These are phyloP conservation scores for Colletotrichum sublineola DNA, from an alignment of 2,329 filamentous ascomycete species.

Conservation along the genomic window DNA sequence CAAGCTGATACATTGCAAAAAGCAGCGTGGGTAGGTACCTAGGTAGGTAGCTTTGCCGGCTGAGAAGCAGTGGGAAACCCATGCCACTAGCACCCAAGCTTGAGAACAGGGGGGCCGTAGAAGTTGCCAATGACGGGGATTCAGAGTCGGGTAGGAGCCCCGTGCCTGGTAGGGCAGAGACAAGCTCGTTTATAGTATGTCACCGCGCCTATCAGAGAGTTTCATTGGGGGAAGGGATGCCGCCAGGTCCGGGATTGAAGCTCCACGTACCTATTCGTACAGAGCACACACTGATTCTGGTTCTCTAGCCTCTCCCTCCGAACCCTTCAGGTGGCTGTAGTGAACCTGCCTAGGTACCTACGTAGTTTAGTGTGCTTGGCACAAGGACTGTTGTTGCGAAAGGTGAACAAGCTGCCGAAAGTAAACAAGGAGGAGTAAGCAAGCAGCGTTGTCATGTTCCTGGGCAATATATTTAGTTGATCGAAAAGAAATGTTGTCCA, in stretches of 20 bases:
- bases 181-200: slow-evolving; percentile 31
- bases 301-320: not conserved
- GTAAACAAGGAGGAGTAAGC: slow-evolving; percentile 3
- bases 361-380: not conserved
- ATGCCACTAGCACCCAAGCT: not conserved
- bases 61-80: slow-evolving; percentile 4
- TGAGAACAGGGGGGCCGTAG: slow-evolving; percentile 7
- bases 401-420: slow-evolving; percentile 6
- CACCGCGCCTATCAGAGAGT: slow-evolving; percentile 38
- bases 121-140: slow-evolving; percentile 31
- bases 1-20: not conserved
- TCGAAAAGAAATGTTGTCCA: slow-evolving; percentile 5
- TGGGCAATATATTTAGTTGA: slow-evolving; percentile 18
- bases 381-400: not conserved
- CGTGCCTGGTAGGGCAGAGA: slow-evolving; percentile 43
- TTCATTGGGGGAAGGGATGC: slow-evolving; percentile 30
- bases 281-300: not conserved
- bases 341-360: not conserved
- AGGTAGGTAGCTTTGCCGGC: slow-evolving; percentile 15
- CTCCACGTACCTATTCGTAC: slow-evolving; percentile 20
- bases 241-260: slow-evolving; percentile 34
- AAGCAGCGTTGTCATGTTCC: slow-evolving; percentile 1
- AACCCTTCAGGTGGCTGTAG: not conserved
- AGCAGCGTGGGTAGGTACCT: not conserved
- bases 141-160: slow-evolving; percentile 26